These are phyloP conservation scores for Alternaria tenuissima DNA, from an alignment of 2,329 filamentous ascomycete genomes.

Conservation along the genomic window DNA sequence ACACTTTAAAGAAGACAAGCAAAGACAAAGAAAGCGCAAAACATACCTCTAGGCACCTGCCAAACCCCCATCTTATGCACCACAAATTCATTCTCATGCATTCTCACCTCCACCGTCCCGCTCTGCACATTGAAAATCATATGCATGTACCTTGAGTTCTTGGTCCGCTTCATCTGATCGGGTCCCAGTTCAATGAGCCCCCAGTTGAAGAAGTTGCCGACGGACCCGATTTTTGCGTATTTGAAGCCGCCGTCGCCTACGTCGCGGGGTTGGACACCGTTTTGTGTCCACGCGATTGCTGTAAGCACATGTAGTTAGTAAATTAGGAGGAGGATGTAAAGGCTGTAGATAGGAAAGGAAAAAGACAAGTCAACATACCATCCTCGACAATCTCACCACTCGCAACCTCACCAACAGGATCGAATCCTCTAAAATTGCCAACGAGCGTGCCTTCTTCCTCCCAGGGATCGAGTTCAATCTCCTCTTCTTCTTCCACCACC, in stretches of 20 bases:
- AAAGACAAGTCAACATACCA: conserved; percentile 40
- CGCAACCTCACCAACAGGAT: conserved; percentile 64
- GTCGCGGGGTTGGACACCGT: conserved; percentile 65
- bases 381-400: conserved; percentile 61
- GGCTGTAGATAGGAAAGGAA: neutral
- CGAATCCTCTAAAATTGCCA: conserved; percentile 71
- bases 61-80: conserved; percentile 89
- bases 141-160: conserved; percentile 95
- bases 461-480: conserved; percentile 72
- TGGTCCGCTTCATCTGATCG: conserved; percentile 82
- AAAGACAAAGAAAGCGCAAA: conserved; percentile 4
- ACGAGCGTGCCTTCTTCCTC: conserved; percentile 70
- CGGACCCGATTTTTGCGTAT: conserved; percentile 77
- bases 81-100: conserved; percentile 78
- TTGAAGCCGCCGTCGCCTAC: conserved; percentile 75
- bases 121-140: conserved; percentile 93
- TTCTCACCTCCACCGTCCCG: conserved; percentile 81
- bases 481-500: conserved; percentile 62
- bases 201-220: conserved; percentile 79
- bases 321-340: neutral
- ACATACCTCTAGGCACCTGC: conserved; percentile 92
- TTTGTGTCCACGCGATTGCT: conserved; percentile 69
- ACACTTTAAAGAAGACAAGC: neutral
- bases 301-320: conserved; percentile 26
- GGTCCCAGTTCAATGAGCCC: conserved; percentile 90